Evolutionary conservation across 305 asterid species (phyloP).

Genomic region (Rubia balearica): DNA sequence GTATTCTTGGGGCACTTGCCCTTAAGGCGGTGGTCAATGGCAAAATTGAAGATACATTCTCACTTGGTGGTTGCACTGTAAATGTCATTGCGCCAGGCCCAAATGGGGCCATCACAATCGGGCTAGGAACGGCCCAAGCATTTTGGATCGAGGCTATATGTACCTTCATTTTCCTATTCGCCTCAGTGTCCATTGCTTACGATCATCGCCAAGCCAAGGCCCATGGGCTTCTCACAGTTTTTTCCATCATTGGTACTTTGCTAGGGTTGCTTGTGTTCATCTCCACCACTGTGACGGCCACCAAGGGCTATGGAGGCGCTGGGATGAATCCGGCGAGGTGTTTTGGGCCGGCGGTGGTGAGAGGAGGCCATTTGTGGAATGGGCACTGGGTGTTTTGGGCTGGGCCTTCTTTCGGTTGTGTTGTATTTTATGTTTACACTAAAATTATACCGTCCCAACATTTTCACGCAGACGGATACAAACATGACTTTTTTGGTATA

Average conservation of each 20-base stretch:
- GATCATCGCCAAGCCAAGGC: constrained; percentile 53
- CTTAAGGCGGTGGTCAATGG: constrained; percentile 48
- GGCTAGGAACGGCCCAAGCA: constrained; percentile 48
- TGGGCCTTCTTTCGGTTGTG: constrained; percentile 52
- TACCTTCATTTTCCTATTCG: constrained; percentile 49
- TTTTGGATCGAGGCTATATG: constrained; percentile 62
- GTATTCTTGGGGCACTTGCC: constrained; percentile 53
- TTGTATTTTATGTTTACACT: constrained; percentile 54
- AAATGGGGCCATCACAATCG: constrained; percentile 32
- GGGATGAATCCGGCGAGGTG: constrained; percentile 78
- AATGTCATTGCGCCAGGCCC: constrained; percentile 45
- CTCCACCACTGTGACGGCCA: constrained; percentile 46
- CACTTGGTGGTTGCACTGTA: constrained; percentile 65
- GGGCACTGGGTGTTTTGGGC: constrained; percentile 84
- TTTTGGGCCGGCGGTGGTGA: constrained; percentile 57
- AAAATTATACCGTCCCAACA: constrained; percentile 56
- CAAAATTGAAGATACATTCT: constrained; percentile 27
- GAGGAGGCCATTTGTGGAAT: constrained; percentile 73
- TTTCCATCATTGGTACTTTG: constrained; percentile 44
- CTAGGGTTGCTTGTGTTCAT: constrained; percentile 54
- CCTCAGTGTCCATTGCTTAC: constrained; percentile 73
- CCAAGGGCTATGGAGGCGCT: constrained; percentile 58
- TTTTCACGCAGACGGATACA: constrained; percentile 43
- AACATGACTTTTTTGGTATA: constrained; percentile 47
- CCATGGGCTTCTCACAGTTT: constrained; percentile 37